Percentiles rank a stretch among this genome's conserved stretches.
Conservation (phyloP, 2,329 filamentous ascomycete genomes). For the Alternaria viburni region DNA sequence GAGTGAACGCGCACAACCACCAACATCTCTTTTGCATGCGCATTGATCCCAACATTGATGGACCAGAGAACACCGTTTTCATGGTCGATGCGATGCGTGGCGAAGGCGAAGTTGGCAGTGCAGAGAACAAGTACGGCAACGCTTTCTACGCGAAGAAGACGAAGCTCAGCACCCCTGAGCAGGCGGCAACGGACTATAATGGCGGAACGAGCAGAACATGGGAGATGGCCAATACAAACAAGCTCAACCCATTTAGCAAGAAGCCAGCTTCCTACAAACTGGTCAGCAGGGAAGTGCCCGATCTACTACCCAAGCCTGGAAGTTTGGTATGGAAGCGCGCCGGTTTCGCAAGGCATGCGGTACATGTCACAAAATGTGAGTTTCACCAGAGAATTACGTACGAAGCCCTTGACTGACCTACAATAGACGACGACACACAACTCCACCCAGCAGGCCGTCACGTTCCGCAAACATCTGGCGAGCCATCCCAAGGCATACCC, state of each 20-base stretch:
- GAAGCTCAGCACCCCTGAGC: conserved; percentile 72
- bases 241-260: conserved; percentile 82
- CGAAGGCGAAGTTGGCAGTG: conserved; percentile 76
- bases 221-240: conserved; percentile 87
- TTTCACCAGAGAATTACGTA: conserved; percentile 4
- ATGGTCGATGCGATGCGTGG: conserved; percentile 77
- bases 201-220: conserved; percentile 80
- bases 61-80: conserved; percentile 82
- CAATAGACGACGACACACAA: conserved; percentile 75
- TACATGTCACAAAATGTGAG: conserved; percentile 89
- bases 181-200: conserved; percentile 80
- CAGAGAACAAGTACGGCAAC: conserved; percentile 87
- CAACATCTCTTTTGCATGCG: conserved; percentile 94
- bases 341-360: conserved; percentile 83
- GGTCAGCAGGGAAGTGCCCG: conserved; percentile 82
- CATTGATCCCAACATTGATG: conserved; percentile 86
- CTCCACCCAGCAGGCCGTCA: conserved; percentile 86
- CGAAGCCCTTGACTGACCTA: conserved; percentile 8
- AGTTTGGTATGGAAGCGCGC: conserved; percentile 89
- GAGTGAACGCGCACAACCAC: conserved; percentile 94
- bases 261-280: conserved; percentile 89
- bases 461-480: conserved; percentile 85
- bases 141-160: conserved; percentile 88
- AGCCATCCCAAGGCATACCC: conserved; percentile 74
- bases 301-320: conserved; percentile 78